Evolutionary conservation across 257 asterid genomes (phyloP).

Genomic region (Linderniella brevidens): DNA sequence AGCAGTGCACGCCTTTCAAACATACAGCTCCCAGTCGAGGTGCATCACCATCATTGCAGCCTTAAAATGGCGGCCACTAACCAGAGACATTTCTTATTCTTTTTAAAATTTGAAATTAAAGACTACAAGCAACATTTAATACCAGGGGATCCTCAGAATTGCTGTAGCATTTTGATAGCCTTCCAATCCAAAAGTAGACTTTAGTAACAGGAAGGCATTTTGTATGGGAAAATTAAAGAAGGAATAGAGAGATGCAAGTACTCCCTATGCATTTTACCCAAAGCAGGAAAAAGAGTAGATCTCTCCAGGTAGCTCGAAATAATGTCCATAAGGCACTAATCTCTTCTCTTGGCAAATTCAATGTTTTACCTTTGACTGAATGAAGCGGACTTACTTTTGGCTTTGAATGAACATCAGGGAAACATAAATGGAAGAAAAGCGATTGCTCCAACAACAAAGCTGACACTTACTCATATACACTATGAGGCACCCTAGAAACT

Average conservation of each 20-base stretch:
- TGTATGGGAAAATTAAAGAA: conserved; percentile 35
- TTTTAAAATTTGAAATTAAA: conserved; percentile 13
- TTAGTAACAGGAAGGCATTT: conserved; percentile 43
- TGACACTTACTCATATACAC: conserved; percentile 28
- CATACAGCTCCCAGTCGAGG: conserved; percentile 84
- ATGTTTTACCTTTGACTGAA: conserved; percentile 42
- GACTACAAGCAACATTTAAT: conserved; percentile 28
- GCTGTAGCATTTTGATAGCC: conserved; percentile 71
- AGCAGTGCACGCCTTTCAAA: conserved; percentile 99
- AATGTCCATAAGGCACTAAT: conserved; percentile 43
- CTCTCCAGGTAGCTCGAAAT: conserved; percentile 50
- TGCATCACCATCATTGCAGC: conserved; percentile 82
- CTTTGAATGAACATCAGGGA: conserved; percentile 22
- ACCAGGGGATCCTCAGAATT: conserved; percentile 58
- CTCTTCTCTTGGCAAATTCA: conserved; percentile 32
- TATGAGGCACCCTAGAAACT: conserved; percentile 33
- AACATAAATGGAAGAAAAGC: conserved; percentile 16
- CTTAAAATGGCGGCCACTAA: conserved; percentile 22
- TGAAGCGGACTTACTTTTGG: conserved; percentile 29
- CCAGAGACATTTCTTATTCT: conserved; percentile 61
- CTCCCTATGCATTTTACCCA: conserved; percentile 69
- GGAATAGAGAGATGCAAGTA: conserved; percentile 42
- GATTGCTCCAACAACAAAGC: conserved; percentile 18
- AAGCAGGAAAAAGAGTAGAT: conserved; percentile 25
- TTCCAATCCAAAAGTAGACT: conserved; percentile 51